Conservation (phyloP, 1,284 basidiomycete species). For the Ustilago curta region DNA sequence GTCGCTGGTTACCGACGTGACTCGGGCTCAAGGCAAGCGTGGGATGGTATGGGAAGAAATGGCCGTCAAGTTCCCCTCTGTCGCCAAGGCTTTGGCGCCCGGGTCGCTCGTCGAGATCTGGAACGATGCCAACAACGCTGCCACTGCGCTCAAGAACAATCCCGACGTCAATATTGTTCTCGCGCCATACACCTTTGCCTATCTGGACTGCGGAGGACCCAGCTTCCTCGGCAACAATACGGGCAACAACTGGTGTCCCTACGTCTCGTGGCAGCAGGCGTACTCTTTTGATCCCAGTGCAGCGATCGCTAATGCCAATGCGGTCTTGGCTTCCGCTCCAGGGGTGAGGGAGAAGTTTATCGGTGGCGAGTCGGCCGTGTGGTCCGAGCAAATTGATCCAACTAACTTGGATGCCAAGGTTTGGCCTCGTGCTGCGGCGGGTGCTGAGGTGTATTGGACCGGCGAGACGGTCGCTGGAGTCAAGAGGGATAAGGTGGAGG, state of each 20-base stretch:
- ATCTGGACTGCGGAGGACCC: slow-evolving; percentile 78
- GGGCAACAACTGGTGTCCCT: slow-evolving; percentile 73
- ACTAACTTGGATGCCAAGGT: slow-evolving; percentile 78
- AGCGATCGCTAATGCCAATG: slow-evolving; percentile 40
- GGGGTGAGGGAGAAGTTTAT: slow-evolving; percentile 72
- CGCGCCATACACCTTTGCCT: slow-evolving; percentile 78
- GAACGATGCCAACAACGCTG: slow-evolving; percentile 77
- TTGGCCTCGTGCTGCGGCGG: slow-evolving; percentile 82
- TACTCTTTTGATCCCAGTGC: slow-evolving; percentile 79
- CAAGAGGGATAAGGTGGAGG: slow-evolving; percentile 74
- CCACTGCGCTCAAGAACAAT: slow-evolving; percentile 76
- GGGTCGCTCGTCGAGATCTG: slow-evolving; percentile 81
- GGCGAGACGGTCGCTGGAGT: slow-evolving; percentile 71
- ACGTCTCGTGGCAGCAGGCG: slow-evolving; percentile 69
- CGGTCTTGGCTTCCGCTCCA: not conserved
- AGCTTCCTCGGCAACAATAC: slow-evolving; percentile 79
- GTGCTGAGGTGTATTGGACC: slow-evolving; percentile 85
- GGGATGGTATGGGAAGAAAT: slow-evolving; percentile 79
- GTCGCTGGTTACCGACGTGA: slow-evolving; percentile 72
- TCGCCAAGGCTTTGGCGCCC: slow-evolving; percentile 73
- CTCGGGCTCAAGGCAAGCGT: slow-evolving; percentile 73
- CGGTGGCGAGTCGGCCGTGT: slow-evolving; percentile 79
- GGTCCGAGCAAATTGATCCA: slow-evolving; percentile 81
- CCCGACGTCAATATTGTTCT: slow-evolving; percentile 75
- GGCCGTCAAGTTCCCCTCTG: slow-evolving; percentile 57